Base-by-base conservation (phyloP, 257 asterid genomes). In the Fraxinus quadrangulata region DNA sequence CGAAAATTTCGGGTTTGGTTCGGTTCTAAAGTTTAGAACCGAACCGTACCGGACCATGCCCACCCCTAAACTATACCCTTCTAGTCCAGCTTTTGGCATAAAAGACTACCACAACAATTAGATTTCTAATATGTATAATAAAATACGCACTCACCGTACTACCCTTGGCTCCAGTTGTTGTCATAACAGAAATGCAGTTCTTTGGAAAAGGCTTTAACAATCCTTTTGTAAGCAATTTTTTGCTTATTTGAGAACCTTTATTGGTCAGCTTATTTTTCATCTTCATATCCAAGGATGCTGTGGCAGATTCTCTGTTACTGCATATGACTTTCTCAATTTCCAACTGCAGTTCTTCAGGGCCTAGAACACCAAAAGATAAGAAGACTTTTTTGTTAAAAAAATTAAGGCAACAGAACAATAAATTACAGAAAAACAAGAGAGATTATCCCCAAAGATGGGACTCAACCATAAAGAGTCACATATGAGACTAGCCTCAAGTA, bases 101-200 rank as follows among this genome's bases (percentile, higher is more conserved):
- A 54, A 69, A 33, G 70, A 45, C 33, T 11, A 49, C 36, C 68
- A 39, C 63, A 40, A 70, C 73, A 21, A 49, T 33, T 70, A 66
- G 30, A 74, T 54, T 16, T 70, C 77, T 4, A 31, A 40, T 47
- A 75, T 78, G 30, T n/a, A 74, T 54, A 65, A 78, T 28, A 47
- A 40, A 70, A 21, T 49, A 56, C 36, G 49, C 77, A 84, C 96
- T 86, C 81, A 96, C 98, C 89, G 99, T 90, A 82, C 99, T 92
- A 71, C 99, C 99, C 93, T 96, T 96, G 37, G 99, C 99, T 54
- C 99, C 99, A 30, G 97, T 93, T 78, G 96, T 91, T 26, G 99
- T 96, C 99, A 96, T 96, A 34, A 89, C 89, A 47, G 99, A 89
- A 72, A 96, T 93, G 91, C 99, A 93, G 86, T 96, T 96, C 87